Base-by-base conservation (phyloP, 23 red algal genomes). In the Gracilaria vermiculophylla region DNA sequence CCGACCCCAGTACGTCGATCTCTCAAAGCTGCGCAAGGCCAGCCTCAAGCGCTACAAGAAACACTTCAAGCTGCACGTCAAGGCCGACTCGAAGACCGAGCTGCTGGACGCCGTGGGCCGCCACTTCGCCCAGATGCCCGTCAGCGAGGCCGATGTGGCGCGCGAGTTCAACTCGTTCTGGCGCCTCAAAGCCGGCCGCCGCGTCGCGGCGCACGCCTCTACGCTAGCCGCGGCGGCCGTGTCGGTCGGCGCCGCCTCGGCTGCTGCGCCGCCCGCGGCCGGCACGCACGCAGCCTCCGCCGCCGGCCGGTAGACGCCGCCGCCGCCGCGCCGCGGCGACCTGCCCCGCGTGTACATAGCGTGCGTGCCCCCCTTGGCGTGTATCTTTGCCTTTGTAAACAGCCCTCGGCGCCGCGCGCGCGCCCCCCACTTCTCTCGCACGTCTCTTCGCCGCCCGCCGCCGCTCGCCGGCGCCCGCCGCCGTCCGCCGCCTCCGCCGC, bases 11-110 rank as follows among this genome's bases (percentile, higher is more conserved):
- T 74, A 58, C 53, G 90, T 94, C 11, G 92, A 94, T 73, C 66
- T 94, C 29, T 88, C 82, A n/a, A 94, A 88, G 92, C 77, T 94
- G 55, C 82, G 71, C 72, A 94, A 94, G 81, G 54, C 66, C n/a
- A 55, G 37, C 3, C 82, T 94, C 42, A 94, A 94, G 75, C 81
- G 82, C 41, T 94, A 94, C 82, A 78, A 86, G 80, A 81, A 81
- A 70, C 92, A 94, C 66, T 94, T 94, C 42, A 86, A 86, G 14
- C 60, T 94, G 34, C 76, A 88, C 47, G 83, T 86, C 27, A 94
- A 85, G 73, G 90, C 80, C 15, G 81, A 93, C 56, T 85, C 78
- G 80, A 93, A 93, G 81, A 85, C 40, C 51, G 90, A 86, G 62
- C 73, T 93, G 20, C 29, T 85, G 24, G 90, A 70, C 50, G 78